Percentiles rank a stretch among this genome's conserved stretches.
Conservation (phyloP, 352 stramenopile genomes). For the Pythium insidiosum region DNA sequence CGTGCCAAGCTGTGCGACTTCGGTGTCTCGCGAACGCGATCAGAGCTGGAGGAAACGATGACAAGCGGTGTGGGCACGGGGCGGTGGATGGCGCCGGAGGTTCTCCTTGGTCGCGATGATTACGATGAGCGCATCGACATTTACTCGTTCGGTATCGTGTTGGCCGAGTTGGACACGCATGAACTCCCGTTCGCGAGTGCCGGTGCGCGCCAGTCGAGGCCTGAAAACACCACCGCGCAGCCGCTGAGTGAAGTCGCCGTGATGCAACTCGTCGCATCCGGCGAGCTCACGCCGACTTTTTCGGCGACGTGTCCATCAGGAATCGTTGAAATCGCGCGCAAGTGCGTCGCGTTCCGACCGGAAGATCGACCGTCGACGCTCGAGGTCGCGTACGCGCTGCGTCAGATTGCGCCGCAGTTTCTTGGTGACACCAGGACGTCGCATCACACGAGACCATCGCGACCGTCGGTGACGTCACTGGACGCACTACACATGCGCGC, state of each 20-base stretch:
- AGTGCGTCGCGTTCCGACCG: conserved; percentile 30
- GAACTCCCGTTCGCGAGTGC: conserved; percentile 24
- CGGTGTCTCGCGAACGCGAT: conserved; percentile 24
- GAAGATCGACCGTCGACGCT: conserved; percentile 33
- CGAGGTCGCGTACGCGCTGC: conserved; percentile 38
- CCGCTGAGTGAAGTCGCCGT: conserved; percentile 34
- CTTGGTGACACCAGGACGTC: too few relatives aligned
- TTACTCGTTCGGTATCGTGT: conserved; percentile 36
- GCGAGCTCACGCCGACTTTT: conserved; percentile 34
- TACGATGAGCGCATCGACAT: conserved; percentile 47
- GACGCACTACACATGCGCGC: too few relatives aligned
- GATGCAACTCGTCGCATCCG: conserved; percentile 40
- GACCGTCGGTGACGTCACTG: too few relatives aligned
- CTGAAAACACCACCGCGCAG: conserved; percentile 18
- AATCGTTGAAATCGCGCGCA: conserved; percentile 25
- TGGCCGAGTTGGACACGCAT: conserved; percentile 60
- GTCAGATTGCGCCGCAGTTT: conserved; percentile 5
- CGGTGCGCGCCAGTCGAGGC: too few relatives aligned
- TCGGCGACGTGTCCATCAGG: conserved; percentile 24
- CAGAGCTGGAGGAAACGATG: conserved; percentile 30
- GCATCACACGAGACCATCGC: too few relatives aligned
- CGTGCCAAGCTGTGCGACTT: conserved; percentile 41
- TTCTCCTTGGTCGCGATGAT: conserved; percentile 31
- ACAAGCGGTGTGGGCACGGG: conserved; percentile 36
- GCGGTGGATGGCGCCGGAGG: conserved; percentile 46